phyloP scores from a whole-genome alignment of 805 yeast genomes.

The Cyberlindnera xishuangbannaensis region DNA sequence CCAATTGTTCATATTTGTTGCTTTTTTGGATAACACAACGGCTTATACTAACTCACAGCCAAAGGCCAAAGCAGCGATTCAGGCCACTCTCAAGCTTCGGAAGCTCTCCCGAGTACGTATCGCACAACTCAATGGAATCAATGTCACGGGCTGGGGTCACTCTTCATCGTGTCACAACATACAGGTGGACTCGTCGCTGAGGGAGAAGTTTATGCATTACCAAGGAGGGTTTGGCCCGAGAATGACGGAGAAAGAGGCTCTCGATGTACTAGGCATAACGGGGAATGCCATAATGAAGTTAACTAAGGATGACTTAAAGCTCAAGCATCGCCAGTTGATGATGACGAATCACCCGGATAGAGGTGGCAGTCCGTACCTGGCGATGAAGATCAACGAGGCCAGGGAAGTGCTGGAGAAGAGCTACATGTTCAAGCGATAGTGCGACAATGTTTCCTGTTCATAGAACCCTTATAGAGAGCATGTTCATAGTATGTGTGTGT shows the following conservation, averaged over 20 bases:
- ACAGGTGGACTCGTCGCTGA: constrained; percentile 17
- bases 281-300: constrained; percentile 49
- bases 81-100: constrained; percentile 28
- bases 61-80: constrained; percentile 31
- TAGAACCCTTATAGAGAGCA: too few species aligned
- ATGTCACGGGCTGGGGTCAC: constrained; percentile 10
- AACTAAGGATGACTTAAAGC: constrained; percentile 47
- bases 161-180: constrained; percentile 8
- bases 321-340: constrained; percentile 72
- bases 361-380: constrained; percentile 78
- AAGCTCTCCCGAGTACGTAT: constrained; percentile 32
- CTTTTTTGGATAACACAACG: not conserved
- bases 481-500: too few species aligned
- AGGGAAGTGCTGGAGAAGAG: constrained; percentile 74
- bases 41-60: constrained; percentile 5
- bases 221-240: constrained; percentile 58
- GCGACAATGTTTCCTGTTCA: too few species aligned
- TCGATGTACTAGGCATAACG: constrained; percentile 54
- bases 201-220: constrained; percentile 31
- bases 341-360: constrained; percentile 82
- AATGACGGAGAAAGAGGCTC: constrained; percentile 70
- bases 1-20: not conserved
- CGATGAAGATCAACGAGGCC: constrained; percentile 83
- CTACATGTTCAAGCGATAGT: constrained; percentile 31
- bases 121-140: constrained; percentile 35